A percentile compares a stretch with the other conserved stretches of the same genome.
phyloP scores from a whole-genome alignment of 345 rosid genomes.

The Stellera chamaejasme region DNA sequence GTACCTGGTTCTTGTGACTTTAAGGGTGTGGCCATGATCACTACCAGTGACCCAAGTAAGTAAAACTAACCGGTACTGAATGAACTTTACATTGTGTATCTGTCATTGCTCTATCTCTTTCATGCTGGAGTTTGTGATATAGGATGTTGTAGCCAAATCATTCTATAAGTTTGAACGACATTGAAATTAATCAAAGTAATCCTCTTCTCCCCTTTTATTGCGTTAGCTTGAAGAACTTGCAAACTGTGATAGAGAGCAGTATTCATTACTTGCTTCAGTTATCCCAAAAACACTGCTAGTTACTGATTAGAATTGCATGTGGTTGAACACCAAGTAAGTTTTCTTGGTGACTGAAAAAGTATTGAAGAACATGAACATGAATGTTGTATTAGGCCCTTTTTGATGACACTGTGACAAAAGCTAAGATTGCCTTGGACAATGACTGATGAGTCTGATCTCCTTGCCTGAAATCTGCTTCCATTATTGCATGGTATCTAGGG shows the following conservation, averaged over 20 bases:
- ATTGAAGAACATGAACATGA: constrained; percentile 16
- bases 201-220: too few relatives aligned
- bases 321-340: constrained; percentile 21
- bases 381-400: constrained; percentile 14
- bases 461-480: constrained; percentile 13
- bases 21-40: constrained; percentile 92
- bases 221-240: too few relatives aligned
- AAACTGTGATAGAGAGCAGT: too few relatives aligned
- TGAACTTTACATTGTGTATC: too few relatives aligned
- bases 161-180: too few relatives aligned
- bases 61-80: neutral
- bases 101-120: too few relatives aligned
- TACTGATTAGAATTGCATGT: too few relatives aligned
- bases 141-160: too few relatives aligned
- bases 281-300: too few relatives aligned
- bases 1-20: constrained; percentile 84
- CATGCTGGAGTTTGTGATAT: too few relatives aligned
- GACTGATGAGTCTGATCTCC: constrained; percentile 6
- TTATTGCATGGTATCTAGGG: constrained; percentile 7
- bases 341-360: constrained; percentile 13
- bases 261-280: too few relatives aligned
- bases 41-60: constrained; percentile 97
- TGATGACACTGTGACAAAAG: constrained; percentile 5
- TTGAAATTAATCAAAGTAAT: too few relatives aligned
- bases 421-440: constrained; percentile 13